Evolutionary conservation across 108 stramenopile species (phyloP), one percentile per base, ranked within the genome.

Genomic region (Seminavis robusta): DNA sequence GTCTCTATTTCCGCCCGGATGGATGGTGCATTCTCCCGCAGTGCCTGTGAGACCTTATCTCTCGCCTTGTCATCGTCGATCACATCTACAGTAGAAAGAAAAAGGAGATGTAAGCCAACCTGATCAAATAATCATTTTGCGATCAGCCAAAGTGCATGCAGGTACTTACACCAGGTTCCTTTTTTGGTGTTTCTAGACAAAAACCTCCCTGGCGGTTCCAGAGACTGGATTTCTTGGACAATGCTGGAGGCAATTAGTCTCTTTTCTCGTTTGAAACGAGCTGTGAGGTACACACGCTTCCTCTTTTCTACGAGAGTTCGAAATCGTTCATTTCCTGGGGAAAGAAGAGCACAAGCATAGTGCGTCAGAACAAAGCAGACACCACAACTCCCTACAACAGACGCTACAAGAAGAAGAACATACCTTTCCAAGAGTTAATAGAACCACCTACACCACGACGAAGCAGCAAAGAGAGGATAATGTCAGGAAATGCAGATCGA

Each of bases 41-140:
- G 61, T 4, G 87, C 87, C 57, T 93, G 91, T 20, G 67, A 70
- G 8, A 88, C 87, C 67, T 93, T 93, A 49, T 93, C 87, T 15
- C 92, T 32, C n/a, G 87, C 92, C 61, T 86, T 86, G 56, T 86
- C 85, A 46, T 89, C 87, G 5, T 83, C 83, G 41, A 88, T 86
- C 36, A 87, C 92, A 36, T n/a, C n/a, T n/a, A n/a, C n/a, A n/a
- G n/a, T n/a, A n/a, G n/a, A n/a, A n/a, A n/a, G n/a, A n/a, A n/a
- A n/a, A n/a, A n/a, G n/a, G n/a, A n/a, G n/a, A n/a, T n/a, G n/a
- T n/a, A n/a, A n/a, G n/a, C n/a, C n/a, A n/a, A n/a, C n/a, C n/a
- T n/a, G n/a, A n/a, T n/a, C n/a, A n/a, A n/a, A n/a, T n/a, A n/a
- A n/a, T n/a, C n/a, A n/a, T n/a, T n/a, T n/a, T n/a, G n/a, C n/a